Evolutionary conservation across 2,329 filamentous ascomycete species (phyloP), one percentile per base, ranked within the genome.

Genomic region (Hypoxylon sp.): DNA sequence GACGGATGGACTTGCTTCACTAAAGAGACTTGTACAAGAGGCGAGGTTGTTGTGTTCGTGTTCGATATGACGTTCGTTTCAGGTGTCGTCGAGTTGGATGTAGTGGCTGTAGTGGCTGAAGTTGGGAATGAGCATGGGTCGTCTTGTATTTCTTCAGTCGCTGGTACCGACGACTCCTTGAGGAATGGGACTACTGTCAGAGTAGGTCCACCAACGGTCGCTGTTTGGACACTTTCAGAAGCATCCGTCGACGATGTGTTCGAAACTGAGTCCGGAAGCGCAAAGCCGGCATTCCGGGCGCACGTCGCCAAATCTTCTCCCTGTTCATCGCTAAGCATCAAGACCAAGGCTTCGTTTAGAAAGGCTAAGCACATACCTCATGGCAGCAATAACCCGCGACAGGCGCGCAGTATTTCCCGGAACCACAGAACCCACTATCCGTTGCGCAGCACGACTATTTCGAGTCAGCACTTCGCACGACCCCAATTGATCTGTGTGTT

Each of bases 381-480:
- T 75, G 57, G 59, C 81, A 82, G 61, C 81, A 82, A 64, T 77
- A 81, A 2, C 79, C 80, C 1, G 77, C 74, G 5, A 81, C 77
- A 0, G 80, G 80, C 5, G 80, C 80, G 56, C 80, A 81, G 67
- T 78, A 80, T 33, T 76, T 77, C 5, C 79, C 80, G 9, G 63
- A 61, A 2, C 75, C 73, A 62, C 80, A 82, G 71, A 77, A 81
- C 1, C 79, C 79, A 37, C 72, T 74, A 44, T 82, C 80, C 17
- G 68, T 54, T 8, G 63, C 39, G 58, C 80, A 82, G 58, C 80
- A 82, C 31, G 78, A 75, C 80, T 82, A 44, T 48, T 51, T 9
- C 4, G 11, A 47, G 50, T 74, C 35, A 72, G 67, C 44, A 48
- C 11, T n/a, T 22, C 17, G 24, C 51, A 31, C 10, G n/a, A 6